Base-by-base conservation (phyloP, 2,329 filamentous ascomycete species). In the Alternaria sp. region DNA sequence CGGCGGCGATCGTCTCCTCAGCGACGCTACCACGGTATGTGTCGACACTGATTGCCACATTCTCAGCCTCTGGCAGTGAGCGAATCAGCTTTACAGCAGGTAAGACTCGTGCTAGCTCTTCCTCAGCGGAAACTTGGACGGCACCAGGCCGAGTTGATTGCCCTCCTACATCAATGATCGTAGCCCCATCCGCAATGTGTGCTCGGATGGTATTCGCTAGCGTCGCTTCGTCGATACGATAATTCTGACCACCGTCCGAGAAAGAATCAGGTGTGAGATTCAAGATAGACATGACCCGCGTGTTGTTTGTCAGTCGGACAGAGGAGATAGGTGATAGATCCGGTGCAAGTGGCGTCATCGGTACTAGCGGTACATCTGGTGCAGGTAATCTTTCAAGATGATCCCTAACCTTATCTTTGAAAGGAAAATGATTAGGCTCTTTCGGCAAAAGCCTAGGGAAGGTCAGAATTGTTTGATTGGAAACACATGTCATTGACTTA, bases 241-340 rank as follows among this genome's bases (percentile, higher is more conserved):
- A 75, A 45, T 75, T 86, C 9, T 83, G 73, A 9, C 93, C 93
- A 54, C 93, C 94, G 74, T 98, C 94, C 1, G 94, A 98, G 82
- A 99, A 99, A 10, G 94, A 98, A 80, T 99, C 94, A 0, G 94
- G 94, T 0, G 95, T 98, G 54, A 97, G 82, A 79, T 99, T 99
- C 46, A 98, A 84, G 65, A 99, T 97, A 56, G 92, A 92, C 95
- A 99, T 99, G 68, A 97, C 81, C 46, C 88, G 87, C 0, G 94
- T 97, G 54, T 82, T 52, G 30, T 74, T 69, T 6, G 59, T 25
- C 12, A 62, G 48, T n/a, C 68, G 65, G n/a, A 67, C 63, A 8
- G 74, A 64, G 14, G 70, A 70, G 18, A 79, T 70, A 7, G 68
- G 71, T 2, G 72, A 67, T 3, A 74, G 58, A 11, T 46, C 18